Percentiles rank a stretch among this genome's conserved stretches.
Conservation (phyloP, 2,329 filamentous ascomycete genomes). For the Ceratocystis ficicola region DNA sequence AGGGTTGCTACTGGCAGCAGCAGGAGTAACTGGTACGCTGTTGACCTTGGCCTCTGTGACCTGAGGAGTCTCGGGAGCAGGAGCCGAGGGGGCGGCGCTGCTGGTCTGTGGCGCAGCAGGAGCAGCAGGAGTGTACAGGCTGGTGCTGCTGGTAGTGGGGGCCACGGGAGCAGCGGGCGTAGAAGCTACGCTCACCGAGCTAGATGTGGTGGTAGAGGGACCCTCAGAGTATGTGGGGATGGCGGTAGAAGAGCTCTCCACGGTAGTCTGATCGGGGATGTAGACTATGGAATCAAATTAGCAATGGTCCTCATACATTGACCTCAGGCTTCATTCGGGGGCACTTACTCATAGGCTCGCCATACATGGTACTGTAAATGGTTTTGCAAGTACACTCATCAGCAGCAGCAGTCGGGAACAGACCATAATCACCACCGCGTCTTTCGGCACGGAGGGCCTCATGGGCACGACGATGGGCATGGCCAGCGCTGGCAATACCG, state of each 20-base stretch:
- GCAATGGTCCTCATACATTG: neutral
- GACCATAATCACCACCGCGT: conserved; percentile 29
- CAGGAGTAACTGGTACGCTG: neutral
- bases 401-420: conserved; percentile 29
- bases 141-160: neutral
- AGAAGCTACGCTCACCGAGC: conserved; percentile 21
- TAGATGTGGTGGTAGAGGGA: conserved; percentile 25
- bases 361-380: conserved; percentile 59
- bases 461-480: conserved; percentile 26
- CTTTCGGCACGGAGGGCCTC: conserved; percentile 9
- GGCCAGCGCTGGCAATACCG: conserved; percentile 42
- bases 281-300: neutral
- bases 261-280: conserved; percentile 22
- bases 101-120: neutral
- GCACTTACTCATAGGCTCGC: conserved; percentile 50
- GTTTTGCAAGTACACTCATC: conserved; percentile 58
- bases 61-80: neutral
- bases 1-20: too few species aligned
- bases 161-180: conserved; percentile 19
- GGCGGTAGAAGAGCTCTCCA: conserved; percentile 25
- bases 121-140: neutral
- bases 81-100: conserved; percentile 1
- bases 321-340: neutral
- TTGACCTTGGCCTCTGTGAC: conserved; percentile 1
- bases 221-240: conserved; percentile 26